Conservation (phyloP, 768 basidiomycete genomes). For the Auricularia sp. region DNA sequence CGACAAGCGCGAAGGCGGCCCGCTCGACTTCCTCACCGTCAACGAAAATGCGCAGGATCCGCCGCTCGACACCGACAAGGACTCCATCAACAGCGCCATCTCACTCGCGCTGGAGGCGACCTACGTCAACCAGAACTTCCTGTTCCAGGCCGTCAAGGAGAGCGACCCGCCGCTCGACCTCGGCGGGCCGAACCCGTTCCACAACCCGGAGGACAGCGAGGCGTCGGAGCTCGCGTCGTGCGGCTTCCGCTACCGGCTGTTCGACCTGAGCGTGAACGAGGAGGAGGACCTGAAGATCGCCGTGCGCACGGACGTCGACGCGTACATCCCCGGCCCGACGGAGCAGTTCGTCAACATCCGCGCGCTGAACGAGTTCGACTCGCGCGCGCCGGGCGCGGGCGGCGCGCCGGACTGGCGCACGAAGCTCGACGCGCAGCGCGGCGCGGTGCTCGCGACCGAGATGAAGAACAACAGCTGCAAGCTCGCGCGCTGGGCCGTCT, state of each 20-base stretch:
- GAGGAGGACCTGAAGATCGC: slow-evolving; percentile 88
- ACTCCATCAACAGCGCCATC: slow-evolving; percentile 86
- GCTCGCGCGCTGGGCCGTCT: slow-evolving; percentile 93
- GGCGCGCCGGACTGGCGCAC: slow-evolving; percentile 98
- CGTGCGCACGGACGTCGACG: slow-evolving; percentile 94
- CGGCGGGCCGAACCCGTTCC: slow-evolving; percentile 89
- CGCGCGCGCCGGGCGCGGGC: slow-evolving; percentile 78
- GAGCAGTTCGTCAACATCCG: slow-evolving; percentile 77
- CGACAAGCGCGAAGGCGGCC: slow-evolving; percentile 95
- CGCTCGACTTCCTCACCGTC: slow-evolving; percentile 92
- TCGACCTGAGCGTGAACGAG: slow-evolving; percentile 82
- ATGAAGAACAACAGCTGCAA: slow-evolving; percentile 99
- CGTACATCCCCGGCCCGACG: slow-evolving; percentile 46
- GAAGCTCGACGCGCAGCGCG: slow-evolving; percentile 92
- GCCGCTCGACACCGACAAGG: slow-evolving; percentile 74
- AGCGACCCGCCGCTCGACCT: slow-evolving; percentile 57
- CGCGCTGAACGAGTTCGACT: slow-evolving; percentile 94
- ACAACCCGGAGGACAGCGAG: slow-evolving; percentile 85
- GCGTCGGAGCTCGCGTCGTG: slow-evolving; percentile 61
- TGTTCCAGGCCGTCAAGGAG: slow-evolving; percentile 88
- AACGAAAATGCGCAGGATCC: slow-evolving; percentile 98
- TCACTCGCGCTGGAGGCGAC: slow-evolving; percentile 94
- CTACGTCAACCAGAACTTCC: slow-evolving; percentile 98
- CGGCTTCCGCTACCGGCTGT: slow-evolving; percentile 91
- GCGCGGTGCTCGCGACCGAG: slow-evolving; percentile 96